Base-by-base conservation (phyloP, 2,329 filamentous ascomycete species). In the Ascochyta fabae region DNA sequence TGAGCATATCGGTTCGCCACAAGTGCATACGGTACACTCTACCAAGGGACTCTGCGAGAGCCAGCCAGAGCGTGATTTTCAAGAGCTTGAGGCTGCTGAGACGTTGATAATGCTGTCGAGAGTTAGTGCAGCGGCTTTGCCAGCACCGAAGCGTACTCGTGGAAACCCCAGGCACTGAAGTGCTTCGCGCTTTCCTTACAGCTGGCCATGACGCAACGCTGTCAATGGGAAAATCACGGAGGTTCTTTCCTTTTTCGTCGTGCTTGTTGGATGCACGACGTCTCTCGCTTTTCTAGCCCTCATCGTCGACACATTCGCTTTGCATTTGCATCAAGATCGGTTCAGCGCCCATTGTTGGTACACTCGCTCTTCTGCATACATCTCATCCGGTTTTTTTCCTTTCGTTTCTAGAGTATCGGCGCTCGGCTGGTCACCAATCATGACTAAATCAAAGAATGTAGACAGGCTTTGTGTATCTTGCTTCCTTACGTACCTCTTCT, bases 81-180 rank as follows among this genome's bases (percentile, higher is more conserved):
- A 22, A 4, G 26, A 10, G 3, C 19, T 74, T 6, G 69, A 71
- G 22, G 77, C 75, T 15, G 77, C 77, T 3, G 59, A 72, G 58
- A 56, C 69, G 45, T 59, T 79, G 53, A 54, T 77, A 46, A 65
- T 67, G 39, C 62, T 79, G 10, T 57, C 60, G 36, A 62, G 50
- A 9, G 26, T 43, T 15, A 71, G 71, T 40, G 42, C 58, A 15
- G 36, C 53, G n/a, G 56, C 71, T 7, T 54, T 64, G 39, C 64
- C 60, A 22, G 48, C 56, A 9, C 41, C 53, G 15, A 74, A 73
- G 55, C 69, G 75, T 22, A 69, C 67, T 53, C 69, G 73, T 48
- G 66, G 65, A 34, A 64, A 60, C n/a, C 69, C 65, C 19, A 61
- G 47, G 42, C 65, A 56, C 40, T 69, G 50, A 59, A 34, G 10